Conservation (phyloP, 2,329 filamentous ascomycete genomes). For the Clonostachys byssicola region DNA sequence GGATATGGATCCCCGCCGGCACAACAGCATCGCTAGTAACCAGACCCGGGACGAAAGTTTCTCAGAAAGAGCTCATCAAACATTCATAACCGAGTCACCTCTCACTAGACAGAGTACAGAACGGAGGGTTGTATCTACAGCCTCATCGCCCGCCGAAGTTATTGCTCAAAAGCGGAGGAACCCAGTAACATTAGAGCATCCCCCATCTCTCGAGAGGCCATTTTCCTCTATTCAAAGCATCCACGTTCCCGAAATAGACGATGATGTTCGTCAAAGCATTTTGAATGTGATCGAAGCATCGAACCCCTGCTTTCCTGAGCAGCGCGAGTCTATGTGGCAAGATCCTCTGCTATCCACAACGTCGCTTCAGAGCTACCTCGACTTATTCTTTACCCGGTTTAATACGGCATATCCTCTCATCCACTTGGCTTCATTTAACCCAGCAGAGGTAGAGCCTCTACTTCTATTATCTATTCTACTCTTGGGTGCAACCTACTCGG, state of each 20-base stretch:
- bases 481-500: constrained; percentile 58
- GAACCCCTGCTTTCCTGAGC: constrained; percentile 41
- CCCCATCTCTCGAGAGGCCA: constrained; percentile 12
- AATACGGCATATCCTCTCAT: constrained; percentile 57
- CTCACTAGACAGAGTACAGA: neutral
- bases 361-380: constrained; percentile 50
- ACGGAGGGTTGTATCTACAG: neutral
- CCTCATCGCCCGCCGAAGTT: neutral
- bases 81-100: neutral
- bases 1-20: neutral
- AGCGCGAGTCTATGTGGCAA: constrained; percentile 36
- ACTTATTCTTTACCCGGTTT: constrained; percentile 57
- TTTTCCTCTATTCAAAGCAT: constrained; percentile 12
- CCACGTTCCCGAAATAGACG: constrained; percentile 26
- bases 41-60: neutral
- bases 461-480: constrained; percentile 50
- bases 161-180: too few relatives aligned
- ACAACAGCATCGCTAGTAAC: neutral
- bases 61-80: neutral
- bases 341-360: constrained; percentile 45
- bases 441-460: constrained; percentile 41
- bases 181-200: too few relatives aligned
- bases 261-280: constrained; percentile 31
- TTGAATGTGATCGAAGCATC: constrained; percentile 46
- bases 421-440: constrained; percentile 52